Percentiles rank a stretch among this genome's conserved stretches.
Conservation (phyloP, 306 rosid genomes). For the Hippophae gyantsensis region DNA sequence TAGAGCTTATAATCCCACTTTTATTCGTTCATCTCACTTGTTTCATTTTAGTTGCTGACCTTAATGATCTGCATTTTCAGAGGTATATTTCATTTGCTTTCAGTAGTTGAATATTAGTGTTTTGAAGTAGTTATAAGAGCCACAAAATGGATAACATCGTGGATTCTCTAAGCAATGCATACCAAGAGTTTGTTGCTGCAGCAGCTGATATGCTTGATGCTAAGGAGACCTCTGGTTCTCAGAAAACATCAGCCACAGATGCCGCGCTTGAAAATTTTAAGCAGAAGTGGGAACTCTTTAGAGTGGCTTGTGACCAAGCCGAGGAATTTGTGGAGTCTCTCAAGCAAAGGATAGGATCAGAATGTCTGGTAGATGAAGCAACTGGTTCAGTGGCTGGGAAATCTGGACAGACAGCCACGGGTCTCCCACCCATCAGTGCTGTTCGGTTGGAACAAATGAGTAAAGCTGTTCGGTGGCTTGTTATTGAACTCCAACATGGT, state of each 20-base stretch:
- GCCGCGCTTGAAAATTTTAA: constrained; percentile 60
- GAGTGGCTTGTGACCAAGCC: constrained; percentile 71
- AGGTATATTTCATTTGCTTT: too few relatives aligned
- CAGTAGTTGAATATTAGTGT: too few relatives aligned
- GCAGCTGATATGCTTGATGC: constrained; percentile 62
- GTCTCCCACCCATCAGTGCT: constrained; percentile 64
- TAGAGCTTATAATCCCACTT: too few relatives aligned
- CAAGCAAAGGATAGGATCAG: constrained; percentile 76
- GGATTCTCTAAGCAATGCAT: constrained; percentile 54
- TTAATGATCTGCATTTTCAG: too few relatives aligned
- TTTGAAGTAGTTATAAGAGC: neutral
- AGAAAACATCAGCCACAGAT: constrained; percentile 48
- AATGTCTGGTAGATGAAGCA: constrained; percentile 75
- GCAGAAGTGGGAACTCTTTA: constrained; percentile 71
- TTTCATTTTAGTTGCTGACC: too few relatives aligned
- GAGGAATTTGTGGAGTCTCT: constrained; percentile 80
- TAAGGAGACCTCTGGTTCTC: constrained; percentile 35
- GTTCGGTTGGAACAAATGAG: constrained; percentile 80
- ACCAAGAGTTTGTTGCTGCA: constrained; percentile 60
- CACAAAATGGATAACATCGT: constrained; percentile 52
- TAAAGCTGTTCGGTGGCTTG: constrained; percentile 72
- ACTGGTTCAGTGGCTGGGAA: constrained; percentile 53
- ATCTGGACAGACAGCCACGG: constrained; percentile 34
- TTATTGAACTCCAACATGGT: constrained; percentile 64
- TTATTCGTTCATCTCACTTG: too few relatives aligned